phyloP scores from a whole-genome alignment of 176 grass and related monocot genomes.

The Ensete ventricosum region DNA sequence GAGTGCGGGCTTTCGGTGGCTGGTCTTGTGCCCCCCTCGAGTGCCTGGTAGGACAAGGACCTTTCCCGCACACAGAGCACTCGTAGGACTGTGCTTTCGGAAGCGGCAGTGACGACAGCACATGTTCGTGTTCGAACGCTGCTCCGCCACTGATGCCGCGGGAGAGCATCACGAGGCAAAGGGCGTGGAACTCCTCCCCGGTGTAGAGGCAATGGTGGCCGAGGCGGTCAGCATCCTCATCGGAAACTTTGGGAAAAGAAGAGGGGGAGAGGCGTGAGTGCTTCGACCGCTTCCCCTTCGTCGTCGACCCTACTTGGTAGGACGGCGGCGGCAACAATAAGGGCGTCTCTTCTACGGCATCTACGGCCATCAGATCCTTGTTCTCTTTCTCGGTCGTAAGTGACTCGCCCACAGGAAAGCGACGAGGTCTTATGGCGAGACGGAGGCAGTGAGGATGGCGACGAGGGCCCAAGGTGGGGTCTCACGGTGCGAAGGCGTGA shows the following conservation, averaged over 20 bases:
- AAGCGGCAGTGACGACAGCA: neutral
- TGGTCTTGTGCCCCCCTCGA: constrained; percentile 19
- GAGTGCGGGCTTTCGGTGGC: constrained; percentile 1
- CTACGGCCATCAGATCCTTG: neutral
- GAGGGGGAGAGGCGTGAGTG: neutral
- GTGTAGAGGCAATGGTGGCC: neutral
- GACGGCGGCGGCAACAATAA: neutral
- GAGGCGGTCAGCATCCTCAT: neutral
- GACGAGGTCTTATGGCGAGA: too few species aligned
- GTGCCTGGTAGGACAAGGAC: constrained; percentile 14
- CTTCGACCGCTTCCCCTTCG: constrained; percentile 12
- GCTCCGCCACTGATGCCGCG: neutral
- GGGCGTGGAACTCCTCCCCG: constrained; percentile 3
- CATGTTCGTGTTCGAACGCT: neutral
- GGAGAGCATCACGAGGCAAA: constrained; percentile 13
- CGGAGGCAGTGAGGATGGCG: too few species aligned
- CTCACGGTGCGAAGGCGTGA: too few species aligned
- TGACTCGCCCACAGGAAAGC: too few species aligned
- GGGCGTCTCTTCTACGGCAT: neutral
- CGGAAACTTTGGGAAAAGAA: neutral
- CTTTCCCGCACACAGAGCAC: constrained; percentile 16
- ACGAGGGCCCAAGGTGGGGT: too few species aligned
- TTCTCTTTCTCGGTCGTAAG: neutral
- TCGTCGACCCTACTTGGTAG: neutral
- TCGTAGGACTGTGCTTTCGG: neutral